phyloP scores from a whole-genome alignment of 345 rosid species.

The Salix caprea region DNA sequence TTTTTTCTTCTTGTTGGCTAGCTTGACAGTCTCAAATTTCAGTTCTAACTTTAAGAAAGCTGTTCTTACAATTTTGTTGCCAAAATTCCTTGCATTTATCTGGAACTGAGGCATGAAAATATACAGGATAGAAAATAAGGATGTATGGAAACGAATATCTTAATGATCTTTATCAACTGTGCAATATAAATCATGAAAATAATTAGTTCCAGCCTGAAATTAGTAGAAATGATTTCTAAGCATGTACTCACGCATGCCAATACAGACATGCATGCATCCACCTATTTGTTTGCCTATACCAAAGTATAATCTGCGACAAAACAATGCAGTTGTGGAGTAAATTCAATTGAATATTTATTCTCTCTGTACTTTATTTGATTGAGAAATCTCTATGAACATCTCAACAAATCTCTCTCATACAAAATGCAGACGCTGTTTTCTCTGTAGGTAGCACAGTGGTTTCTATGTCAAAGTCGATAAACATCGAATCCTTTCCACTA shows the following conservation, averaged over 20 bases:
- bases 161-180: not conserved
- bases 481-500: conserved; percentile 39
- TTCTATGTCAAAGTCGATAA: conserved; percentile 34
- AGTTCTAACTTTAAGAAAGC: not conserved
- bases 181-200: not conserved
- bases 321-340: not conserved
- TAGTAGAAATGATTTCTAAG: not conserved
- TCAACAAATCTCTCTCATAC: conserved; percentile 9
- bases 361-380: not conserved
- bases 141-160: not conserved
- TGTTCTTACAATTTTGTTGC: not conserved
- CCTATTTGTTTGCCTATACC: not conserved
- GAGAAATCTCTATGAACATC: conserved; percentile 5
- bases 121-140: not conserved
- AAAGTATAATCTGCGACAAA: not conserved
- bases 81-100: not conserved
- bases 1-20: too few relatives aligned
- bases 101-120: not conserved
- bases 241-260: not conserved
- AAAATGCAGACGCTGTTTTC: conserved; percentile 48
- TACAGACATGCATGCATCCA: not conserved
- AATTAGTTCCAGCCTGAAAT: not conserved
- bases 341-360: not conserved
- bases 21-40: not conserved
- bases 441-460: conserved; percentile 39